Conservation (phyloP, 1,284 basidiomycete genomes). For the Ceratobasidium sp. region DNA sequence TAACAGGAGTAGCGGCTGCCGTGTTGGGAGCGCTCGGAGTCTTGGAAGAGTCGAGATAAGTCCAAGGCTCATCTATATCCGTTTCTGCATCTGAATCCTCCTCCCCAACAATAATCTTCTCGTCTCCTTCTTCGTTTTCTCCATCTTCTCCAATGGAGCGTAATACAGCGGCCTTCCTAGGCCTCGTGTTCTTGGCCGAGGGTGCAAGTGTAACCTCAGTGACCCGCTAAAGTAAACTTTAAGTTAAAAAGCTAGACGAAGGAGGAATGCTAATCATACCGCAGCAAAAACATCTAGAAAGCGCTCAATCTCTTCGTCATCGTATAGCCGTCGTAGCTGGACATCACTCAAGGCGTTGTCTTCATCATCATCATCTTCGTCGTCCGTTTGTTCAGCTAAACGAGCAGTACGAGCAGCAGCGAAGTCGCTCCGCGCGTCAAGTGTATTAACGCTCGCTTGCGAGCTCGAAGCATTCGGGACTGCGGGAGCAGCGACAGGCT, state of each 20-base stretch:
- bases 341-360: slow-evolving; percentile 8
- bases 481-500: background rate
- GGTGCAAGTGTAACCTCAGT: slow-evolving; percentile 34
- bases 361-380: slow-evolving; percentile 32
- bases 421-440: slow-evolving; percentile 26
- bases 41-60: slow-evolving; percentile 12
- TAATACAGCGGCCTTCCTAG: slow-evolving; percentile 10
- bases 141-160: slow-evolving; percentile 7
- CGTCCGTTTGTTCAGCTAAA: background rate
- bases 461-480: background rate
- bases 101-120: background rate
- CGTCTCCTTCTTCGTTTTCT: no score
- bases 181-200: background rate
- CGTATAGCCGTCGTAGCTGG: slow-evolving; percentile 40
- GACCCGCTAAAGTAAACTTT: slow-evolving; percentile 1
- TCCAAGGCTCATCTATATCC: slow-evolving; percentile 35
- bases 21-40: background rate
- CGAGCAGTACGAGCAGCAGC: background rate
- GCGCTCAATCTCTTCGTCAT: slow-evolving; percentile 45
- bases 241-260: background rate
- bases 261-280: slow-evolving; percentile 8
- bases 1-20: no score
- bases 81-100: slow-evolving; percentile 27
- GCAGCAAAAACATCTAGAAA: slow-evolving; percentile 42
- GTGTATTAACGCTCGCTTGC: background rate